Evolutionary conservation across 805 yeast genomes (phyloP), one percentile per base, ranked within the genome.

Genomic region (Nakazawaea holstii): DNA sequence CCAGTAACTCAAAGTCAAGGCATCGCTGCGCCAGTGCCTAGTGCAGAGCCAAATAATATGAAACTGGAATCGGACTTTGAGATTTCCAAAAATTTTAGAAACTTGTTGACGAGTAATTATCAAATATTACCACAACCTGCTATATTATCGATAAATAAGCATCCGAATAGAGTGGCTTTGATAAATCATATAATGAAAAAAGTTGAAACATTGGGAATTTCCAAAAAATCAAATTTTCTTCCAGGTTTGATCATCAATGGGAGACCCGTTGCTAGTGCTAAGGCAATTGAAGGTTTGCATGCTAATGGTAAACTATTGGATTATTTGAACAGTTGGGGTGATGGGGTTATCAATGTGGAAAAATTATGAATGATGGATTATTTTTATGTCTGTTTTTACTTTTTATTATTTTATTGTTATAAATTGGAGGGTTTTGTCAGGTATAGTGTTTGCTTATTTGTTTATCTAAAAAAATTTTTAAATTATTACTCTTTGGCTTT

Each of bases 241-340:
- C 71, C 70, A 1, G 56, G 69, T 10, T 50, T 67, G 35, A 66
- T 67, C 48, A 57, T 67, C 20, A 66, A 62, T 10, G 72, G 70
- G 1, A 46, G 53, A 30, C 71, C 71, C 3, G 50, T 60, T 4
- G 71, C 66, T 6, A 58, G 58, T 32, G 63, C 57, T 39, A 49
- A 56, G 10, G 60, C 59, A 9, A 54, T 65, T 13, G 56, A 65
- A 35, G 50, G 47, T 2, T 53, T 56, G 48, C 53, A 55, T 48
- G 43, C 51, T 11, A 42, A 53, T 36, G 58, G 59, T 33, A 55
- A 58, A 27, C 58, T 67, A 41, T 37, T 45, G 32, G 47, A 47
- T 1, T 65, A 54, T 46, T 59, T 67, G 45, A 56, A 49, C 43
- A 54, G 52, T 29, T 52, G 56, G 35, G 69, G 70, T 3, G 54